Base-by-base conservation (phyloP, 2,329 filamentous ascomycete genomes). In the Diplodia corticola region DNA sequence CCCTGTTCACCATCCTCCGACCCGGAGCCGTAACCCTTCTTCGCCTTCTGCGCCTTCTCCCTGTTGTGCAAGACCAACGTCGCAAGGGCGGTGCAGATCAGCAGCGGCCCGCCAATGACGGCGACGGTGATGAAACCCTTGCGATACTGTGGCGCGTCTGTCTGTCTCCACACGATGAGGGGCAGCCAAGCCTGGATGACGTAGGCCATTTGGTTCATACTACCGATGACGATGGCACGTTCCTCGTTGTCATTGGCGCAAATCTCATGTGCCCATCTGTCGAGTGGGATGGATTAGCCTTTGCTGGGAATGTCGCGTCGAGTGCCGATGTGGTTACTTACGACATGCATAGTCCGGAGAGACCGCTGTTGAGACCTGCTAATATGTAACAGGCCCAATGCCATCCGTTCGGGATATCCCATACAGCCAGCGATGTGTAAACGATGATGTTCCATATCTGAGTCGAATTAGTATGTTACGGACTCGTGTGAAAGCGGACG, bases 171-270 rank as follows among this genome's bases (percentile, higher is more conserved):
- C 10, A 89, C 82, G 9, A 89, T 73, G 35, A 89, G 80, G 6
- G 89, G 89, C 49, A 91, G 73, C 88, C 88, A 91, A 0, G 88
- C 86, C 71, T 91, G 88, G 50, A 91, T 76, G 1, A 90, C 87
- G 67, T 90, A 90, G 0, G 88, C 88, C 78, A 91, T 84, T 72
- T 89, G 84, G 67, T 91, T 91, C 86, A 91, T 91, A 17, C 81
- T 78, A 0, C 82, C 88, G 0, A 88, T 83, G 0, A 91, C 87
- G 4, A 91, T 78, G 0, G 89, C 88, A 10, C 88, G 80, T 76
- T 91, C 88, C 74, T 91, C 88, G 64, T 88, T 85, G 54, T 88
- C 82, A 3, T 77, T 76, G 3, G 81, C 78, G 67, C 84, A 86
- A 22, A 86, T 84, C 68, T 86, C 84, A 63, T 85, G 82, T 0